A percentile compares a stretch with the other conserved stretches of the same genome.
Evolutionary conservation across 2,329 filamentous ascomycete species (phyloP).

Genomic region (Epichloe elymi): DNA sequence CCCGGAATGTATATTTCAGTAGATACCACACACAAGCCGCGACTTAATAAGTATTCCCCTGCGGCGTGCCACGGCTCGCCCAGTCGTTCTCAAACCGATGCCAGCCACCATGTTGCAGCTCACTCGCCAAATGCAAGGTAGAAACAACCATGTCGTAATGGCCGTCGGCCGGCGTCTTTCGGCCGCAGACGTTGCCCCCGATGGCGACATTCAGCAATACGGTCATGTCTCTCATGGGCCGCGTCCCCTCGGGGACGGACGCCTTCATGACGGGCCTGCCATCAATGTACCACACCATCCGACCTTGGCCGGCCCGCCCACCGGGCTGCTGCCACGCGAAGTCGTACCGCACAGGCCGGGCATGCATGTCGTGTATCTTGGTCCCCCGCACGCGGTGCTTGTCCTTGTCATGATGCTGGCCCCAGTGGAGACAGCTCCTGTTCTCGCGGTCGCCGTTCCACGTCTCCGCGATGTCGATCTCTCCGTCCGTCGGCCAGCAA

Average conservation of each 20-base stretch:
- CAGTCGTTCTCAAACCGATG: slow-evolving; percentile 38
- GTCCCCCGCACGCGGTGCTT: slow-evolving; percentile 45
- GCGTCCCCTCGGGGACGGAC: slow-evolving; percentile 35
- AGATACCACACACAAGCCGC: too few species aligned
- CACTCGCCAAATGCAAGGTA: slow-evolving; percentile 36
- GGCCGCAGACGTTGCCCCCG: slow-evolving; percentile 45
- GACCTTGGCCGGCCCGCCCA: slow-evolving; percentile 28
- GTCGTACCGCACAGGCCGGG: slow-evolving; percentile 35
- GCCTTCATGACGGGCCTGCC: slow-evolving; percentile 44
- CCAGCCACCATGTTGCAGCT: slow-evolving; percentile 40
- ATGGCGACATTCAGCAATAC: slow-evolving; percentile 49
- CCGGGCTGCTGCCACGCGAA: slow-evolving; percentile 41
- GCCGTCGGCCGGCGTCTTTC: slow-evolving; percentile 36
- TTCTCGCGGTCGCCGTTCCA: slow-evolving; percentile 46
- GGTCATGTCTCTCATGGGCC: slow-evolving; percentile 41
- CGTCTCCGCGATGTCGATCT: slow-evolving; percentile 47
- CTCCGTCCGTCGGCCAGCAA: slow-evolving; percentile 44
- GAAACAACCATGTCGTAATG: slow-evolving; percentile 44
- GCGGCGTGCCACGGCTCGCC: slow-evolving; percentile 14
- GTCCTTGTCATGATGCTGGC: slow-evolving; percentile 36
- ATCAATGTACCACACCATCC: slow-evolving; percentile 47
- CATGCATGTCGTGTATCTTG: slow-evolving; percentile 33
- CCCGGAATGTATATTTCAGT: too few species aligned
- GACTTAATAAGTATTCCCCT: slow-evolving; percentile 19
- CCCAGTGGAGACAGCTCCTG: slow-evolving; percentile 47